Evolutionary conservation across 805 yeast species (phyloP), one percentile per base, ranked within the genome.

Genomic region (Barnettozyma vustinii): DNA sequence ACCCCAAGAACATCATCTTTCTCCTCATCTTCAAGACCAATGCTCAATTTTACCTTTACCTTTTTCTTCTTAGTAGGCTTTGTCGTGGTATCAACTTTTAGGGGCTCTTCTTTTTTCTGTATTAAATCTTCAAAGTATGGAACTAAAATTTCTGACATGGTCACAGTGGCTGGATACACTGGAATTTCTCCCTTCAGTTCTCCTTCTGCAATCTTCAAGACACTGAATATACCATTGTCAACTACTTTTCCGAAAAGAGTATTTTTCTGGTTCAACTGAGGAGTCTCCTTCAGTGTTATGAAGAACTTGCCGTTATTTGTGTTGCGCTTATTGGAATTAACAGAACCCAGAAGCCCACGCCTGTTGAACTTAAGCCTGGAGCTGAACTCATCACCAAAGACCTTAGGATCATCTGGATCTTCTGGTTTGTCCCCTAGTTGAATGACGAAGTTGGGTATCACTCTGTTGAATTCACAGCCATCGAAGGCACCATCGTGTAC

Each of bases 211-310:
- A 84, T 80, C 42, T 70, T 68, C 33, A 75, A 61, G 13, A 80
- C 74, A 27, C 70, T 76, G 64, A 72, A 85, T 5, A 80, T 70
- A 0, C 83, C 68, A 32, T 77, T 77, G 4, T 80, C 87, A 2
- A 74, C 73, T 13, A 83, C 67, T 50, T 77, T 75, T 2, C 91
- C 92, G 54, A 84, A 71, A 20, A 80, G 56, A 13, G 80, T 71
- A 52, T 68, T 62, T 45, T 64, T 68, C 26, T 70, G 64, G 52
- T 72, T 69, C 47, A 74, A 66, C 37, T 72, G 73, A 7, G 77
- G 75, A 12, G 74, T 54, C 13, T 75, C 75, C 8, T 64, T 69
- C 44, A 75, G 58, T 1, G 86, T 78, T 18, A 80, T 71, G 57
- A 80, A 71, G 55, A 79, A 73, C 57, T 66, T 70, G 9, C 73